phyloP scores from a whole-genome alignment of 2,329 filamentous ascomycete genomes.

The Clarireedia paspali region DNA sequence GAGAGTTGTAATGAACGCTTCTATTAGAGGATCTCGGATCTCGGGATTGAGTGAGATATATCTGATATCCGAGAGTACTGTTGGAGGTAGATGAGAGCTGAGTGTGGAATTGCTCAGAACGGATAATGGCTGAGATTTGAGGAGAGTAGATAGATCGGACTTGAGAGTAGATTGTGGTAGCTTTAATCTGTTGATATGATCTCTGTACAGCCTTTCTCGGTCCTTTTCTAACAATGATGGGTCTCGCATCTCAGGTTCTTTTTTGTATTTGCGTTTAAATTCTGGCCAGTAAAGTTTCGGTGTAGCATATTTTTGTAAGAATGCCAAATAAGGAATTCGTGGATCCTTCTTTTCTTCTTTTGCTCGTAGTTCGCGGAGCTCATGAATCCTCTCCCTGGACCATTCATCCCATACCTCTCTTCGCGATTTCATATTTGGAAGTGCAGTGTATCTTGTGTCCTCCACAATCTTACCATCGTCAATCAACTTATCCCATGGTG shows the following conservation, averaged over 20 bases:
- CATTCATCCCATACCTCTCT: slow-evolving; percentile 80
- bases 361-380: slow-evolving; percentile 63
- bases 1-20: slow-evolving; percentile 58
- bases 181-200: slow-evolving; percentile 61
- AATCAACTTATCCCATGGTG: slow-evolving; percentile 82
- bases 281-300: slow-evolving; percentile 96
- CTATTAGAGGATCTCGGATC: slow-evolving; percentile 56
- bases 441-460: slow-evolving; percentile 77
- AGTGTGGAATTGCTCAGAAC: slow-evolving; percentile 53
- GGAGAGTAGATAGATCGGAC: slow-evolving; percentile 57
- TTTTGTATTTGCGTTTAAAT: slow-evolving; percentile 85
- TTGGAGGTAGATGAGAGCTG: slow-evolving; percentile 49
- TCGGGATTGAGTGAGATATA: slow-evolving; percentile 59
- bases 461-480: slow-evolving; percentile 76
- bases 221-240: slow-evolving; percentile 65
- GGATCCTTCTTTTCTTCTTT: slow-evolving; percentile 78
- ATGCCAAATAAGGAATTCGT: slow-evolving; percentile 69
- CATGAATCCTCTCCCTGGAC: slow-evolving; percentile 68
- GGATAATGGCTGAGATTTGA: slow-evolving; percentile 52
- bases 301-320: slow-evolving; percentile 74
- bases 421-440: slow-evolving; percentile 72
- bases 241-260: slow-evolving; percentile 73
- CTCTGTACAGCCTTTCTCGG: slow-evolving; percentile 71
- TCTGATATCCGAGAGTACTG: slow-evolving; percentile 58
- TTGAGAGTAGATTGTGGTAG: slow-evolving; percentile 59